Base-by-base conservation (phyloP, 2,329 filamentous ascomycete species). In the Fusarium poae region DNA sequence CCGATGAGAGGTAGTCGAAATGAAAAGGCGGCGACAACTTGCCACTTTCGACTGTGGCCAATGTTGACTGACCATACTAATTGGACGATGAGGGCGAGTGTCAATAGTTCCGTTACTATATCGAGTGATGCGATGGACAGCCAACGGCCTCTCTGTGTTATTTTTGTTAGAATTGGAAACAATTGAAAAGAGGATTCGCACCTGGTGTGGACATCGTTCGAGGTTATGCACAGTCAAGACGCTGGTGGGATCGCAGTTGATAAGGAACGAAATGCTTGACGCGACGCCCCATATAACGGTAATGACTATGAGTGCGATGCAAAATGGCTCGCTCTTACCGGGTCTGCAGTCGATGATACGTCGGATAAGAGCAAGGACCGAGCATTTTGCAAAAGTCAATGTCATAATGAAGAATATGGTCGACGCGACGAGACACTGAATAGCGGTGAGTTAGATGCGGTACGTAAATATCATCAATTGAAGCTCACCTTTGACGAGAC, bases 1-100 rank as follows among this genome's bases (percentile, higher is more conserved):
- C 57, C 65, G n/a, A 72, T 62, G 9, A 72, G 70, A 1, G 67
- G 70, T 12, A 72, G 34, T 3, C 70, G 70, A 42, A 72, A 72
- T 3, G 70, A 66, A 5, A 72, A 72, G 1, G 65, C 70, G 39
- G 58, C 44, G 4, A 65, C 35, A 11, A 72, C 67, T 20, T 72
- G 70, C 11, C 46, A 69, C 7, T 64, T 71, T 9, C 58, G 58
- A 34, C 11, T 46, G 2, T 67, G 64, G 2, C 67, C 66, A 15
- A 68, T 67, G 11, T 58, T 71, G 48, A 72, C 61, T 5, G 57
- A 53, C 61, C 67, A 64, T 0, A 65, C 66, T 1, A 72, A 10
- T 27, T 64, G 64, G 1, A 71, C 20, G 4, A 72, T 42, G 4
- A 72, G 61, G 0, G 63, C 30, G 27, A 62, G 68, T 16, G 62